Evolutionary conservation across 1,139 yeast species (phyloP).

Genomic region (Lodderomyces beijingensis): DNA sequence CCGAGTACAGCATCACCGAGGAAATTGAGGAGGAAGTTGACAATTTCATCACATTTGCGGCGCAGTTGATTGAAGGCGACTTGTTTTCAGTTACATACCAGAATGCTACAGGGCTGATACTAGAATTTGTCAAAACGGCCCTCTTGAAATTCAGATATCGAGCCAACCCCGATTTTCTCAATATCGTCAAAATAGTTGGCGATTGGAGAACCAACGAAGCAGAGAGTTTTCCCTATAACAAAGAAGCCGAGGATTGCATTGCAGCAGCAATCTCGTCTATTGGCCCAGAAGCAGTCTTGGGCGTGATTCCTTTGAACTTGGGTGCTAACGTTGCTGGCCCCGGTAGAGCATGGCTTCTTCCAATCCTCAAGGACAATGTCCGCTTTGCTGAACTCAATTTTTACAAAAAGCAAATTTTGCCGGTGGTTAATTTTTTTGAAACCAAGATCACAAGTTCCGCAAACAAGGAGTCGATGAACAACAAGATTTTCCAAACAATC

Average conservation of each 20-base stretch:
- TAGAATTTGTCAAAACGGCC: slow-evolving; percentile 64
- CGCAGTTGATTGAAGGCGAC: slow-evolving; percentile 50
- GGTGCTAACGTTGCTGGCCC: slow-evolving; percentile 24
- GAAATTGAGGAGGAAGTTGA: slow-evolving; percentile 56
- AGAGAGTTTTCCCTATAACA: slow-evolving; percentile 63
- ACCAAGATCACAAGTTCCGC: slow-evolving; percentile 41
- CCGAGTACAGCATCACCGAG: slow-evolving; percentile 30
- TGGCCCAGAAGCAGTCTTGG: slow-evolving; percentile 82
- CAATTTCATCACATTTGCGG: slow-evolving; percentile 43
- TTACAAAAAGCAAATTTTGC: slow-evolving; percentile 61
- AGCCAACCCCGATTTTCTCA: slow-evolving; percentile 68
- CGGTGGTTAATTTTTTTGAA: slow-evolving; percentile 59
- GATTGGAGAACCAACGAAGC: slow-evolving; percentile 80
- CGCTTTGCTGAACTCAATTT: slow-evolving; percentile 64
- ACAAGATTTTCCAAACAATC: slow-evolving; percentile 75
- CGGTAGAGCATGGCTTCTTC: slow-evolving; percentile 94
- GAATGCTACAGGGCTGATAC: slow-evolving; percentile 69
- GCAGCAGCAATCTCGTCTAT: slow-evolving; percentile 72
- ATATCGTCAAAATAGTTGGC: slow-evolving; percentile 70
- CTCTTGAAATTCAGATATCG: slow-evolving; percentile 63
- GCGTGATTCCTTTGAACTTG: slow-evolving; percentile 74
- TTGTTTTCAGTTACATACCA: slow-evolving; percentile 72
- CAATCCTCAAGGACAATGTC: slow-evolving; percentile 85
- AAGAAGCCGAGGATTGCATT: slow-evolving; percentile 76
- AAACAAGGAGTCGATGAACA: slow-evolving; percentile 55